Base-by-base conservation (phyloP, 371 early-diverging fungal species). In the Haplosporangium sp. region DNA sequence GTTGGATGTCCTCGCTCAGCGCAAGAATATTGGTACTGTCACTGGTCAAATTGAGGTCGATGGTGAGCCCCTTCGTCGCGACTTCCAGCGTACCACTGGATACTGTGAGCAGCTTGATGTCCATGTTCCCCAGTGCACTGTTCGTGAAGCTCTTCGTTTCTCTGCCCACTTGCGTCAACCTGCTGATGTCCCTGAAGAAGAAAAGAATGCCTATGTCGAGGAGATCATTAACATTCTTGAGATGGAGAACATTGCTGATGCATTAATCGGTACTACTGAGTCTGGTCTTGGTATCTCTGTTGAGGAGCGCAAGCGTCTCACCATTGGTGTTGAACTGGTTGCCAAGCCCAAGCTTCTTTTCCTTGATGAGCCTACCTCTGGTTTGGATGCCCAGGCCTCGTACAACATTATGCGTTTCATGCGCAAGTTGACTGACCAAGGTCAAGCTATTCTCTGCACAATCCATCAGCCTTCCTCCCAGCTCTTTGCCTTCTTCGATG, bases 311-410 rank as follows among this genome's bases (percentile, higher is more conserved):
- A 89, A 89, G 85, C 88, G 88, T 35, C 76, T 88, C 69, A 87
- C 87, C 42, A 90, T 89, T 59, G 89, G 86, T 58, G 86, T 92
- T 39, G 93, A 95, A 82, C 85, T 96, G 60, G 92, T 95, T 2
- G 90, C 93, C 60, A 89, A 90, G 77, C 94, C 94, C 67, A 89
- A 88, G 72, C 86, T 95, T 53, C 85, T 95, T 34, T 94, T 94
- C 88, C 84, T 95, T 66, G 96, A 96, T 79, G 96, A 96, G 74
- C 96, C 95, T 56, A 95, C 95, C 4, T 94, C 94, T 53, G 95
- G 95, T 64, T 86, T 84, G 67, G 88, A 93, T 81, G 88, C 89
- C 20, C 89, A 90, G 66, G 81, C 85, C 6, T 90, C 94, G 8
- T 89, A 89, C 84, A 92, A 93, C 83, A 92, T 96, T 76, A 85